These are phyloP conservation scores for Neostapfia colusana DNA, from an alignment of 176 grass and related monocot species.

Conservation along the genomic window DNA sequence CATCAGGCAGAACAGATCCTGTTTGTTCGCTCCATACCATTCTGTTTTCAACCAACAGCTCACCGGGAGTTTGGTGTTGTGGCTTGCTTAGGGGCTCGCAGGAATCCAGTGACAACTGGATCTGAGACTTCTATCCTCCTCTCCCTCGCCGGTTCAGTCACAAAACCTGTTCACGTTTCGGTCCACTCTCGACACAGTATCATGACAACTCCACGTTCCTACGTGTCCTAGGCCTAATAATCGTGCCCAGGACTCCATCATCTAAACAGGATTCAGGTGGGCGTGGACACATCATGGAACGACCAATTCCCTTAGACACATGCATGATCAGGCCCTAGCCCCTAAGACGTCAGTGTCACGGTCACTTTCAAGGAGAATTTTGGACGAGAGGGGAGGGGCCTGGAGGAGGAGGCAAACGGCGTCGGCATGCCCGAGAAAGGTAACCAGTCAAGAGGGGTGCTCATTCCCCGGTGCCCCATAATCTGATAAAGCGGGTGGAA, in stretches of 20 bases:
- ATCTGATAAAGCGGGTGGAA: constrained; percentile 42
- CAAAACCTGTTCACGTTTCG: neutral
- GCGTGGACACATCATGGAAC: constrained; percentile 23
- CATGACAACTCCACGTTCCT: constrained; percentile 34
- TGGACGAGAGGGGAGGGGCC: neutral
- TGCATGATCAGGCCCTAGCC: constrained; percentile 1
- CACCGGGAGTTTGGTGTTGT: neutral
- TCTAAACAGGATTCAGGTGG: constrained; percentile 22
- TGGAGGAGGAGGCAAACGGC: constrained; percentile 11
- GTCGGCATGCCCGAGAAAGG: constrained; percentile 51
- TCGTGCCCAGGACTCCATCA: constrained; percentile 7
- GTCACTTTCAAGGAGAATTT: constrained; percentile 30
- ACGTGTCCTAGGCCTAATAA: constrained; percentile 25
- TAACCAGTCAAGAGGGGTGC: constrained; percentile 38
- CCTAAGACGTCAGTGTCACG: constrained; percentile 12
- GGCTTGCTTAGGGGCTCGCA: neutral
- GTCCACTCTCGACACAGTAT: neutral
- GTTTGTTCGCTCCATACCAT: neutral
- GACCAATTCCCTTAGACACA: constrained; percentile 4
- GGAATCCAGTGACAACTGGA: neutral
- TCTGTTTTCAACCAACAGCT: neutral
- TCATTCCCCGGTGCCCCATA: constrained; percentile 53
- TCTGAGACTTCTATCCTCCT: neutral
- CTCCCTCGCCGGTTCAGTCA: neutral
- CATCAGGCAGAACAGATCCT: too few relatives aligned